phyloP scores from a whole-genome alignment of 768 basidiomycete species.

The Tulasnella sp. region DNA sequence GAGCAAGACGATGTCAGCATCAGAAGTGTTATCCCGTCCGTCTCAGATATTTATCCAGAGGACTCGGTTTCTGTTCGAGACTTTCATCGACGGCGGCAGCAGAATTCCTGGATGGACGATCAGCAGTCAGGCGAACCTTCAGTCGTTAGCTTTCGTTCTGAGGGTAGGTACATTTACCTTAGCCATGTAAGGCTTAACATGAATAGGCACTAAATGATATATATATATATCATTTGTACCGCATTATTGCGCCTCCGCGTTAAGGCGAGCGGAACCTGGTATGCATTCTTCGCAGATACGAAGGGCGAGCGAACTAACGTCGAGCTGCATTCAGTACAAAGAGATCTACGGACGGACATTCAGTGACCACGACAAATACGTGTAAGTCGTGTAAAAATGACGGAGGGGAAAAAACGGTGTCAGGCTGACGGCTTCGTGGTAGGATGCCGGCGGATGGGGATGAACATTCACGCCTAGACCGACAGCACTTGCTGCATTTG shows the following conservation, averaged over 20 bases:
- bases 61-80: conserved; percentile 25
- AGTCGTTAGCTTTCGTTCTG: conserved; percentile 5
- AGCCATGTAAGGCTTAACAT: not conserved
- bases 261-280: not conserved
- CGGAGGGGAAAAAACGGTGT: not conserved
- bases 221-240: not conserved
- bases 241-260: not conserved
- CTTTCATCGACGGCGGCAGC: not conserved
- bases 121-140: not conserved
- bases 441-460: not conserved
- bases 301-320: not conserved
- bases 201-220: not conserved
- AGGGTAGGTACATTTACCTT: conserved; percentile 5
- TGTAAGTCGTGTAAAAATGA: not conserved
- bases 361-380: not conserved
- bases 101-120: not conserved
- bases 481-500: conserved; percentile 12
- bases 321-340: conserved; percentile 5
- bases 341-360: conserved; percentile 22
- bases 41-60: conserved; percentile 21
- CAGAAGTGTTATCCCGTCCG: not conserved
- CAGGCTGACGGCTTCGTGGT: not conserved
- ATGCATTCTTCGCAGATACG: not conserved
- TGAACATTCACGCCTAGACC: conserved; percentile 17
- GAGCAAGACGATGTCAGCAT: conserved; percentile 12